Evolutionary conservation across 805 yeast species (phyloP), one percentile per base, ranked within the genome.

Genomic region (Sungouiella thailandica): DNA sequence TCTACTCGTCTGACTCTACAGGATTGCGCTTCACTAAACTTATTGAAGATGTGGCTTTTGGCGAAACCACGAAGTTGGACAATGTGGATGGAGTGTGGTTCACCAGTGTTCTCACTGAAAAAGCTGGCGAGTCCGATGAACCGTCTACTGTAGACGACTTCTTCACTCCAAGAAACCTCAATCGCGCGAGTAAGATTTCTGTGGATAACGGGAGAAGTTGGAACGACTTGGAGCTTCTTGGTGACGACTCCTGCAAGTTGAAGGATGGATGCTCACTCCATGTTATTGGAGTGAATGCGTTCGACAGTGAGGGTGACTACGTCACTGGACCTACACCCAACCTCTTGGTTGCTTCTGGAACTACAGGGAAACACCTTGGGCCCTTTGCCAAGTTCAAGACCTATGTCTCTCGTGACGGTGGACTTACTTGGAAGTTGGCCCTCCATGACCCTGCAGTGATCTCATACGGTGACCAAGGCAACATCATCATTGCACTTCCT

Each of bases 391-490:
- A 32, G n/a, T 30, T 55, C 42, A 47, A 46, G 23, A 76, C 93
- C 1, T 87, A 65, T 52, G 52, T 84, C 6, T 82, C 95, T 0
- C 62, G 81, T 36, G 87, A 86, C 60, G 88, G 85, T 17, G 95
- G 96, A 17, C 49, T 66, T n/a, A 62, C 81, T 0, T 86, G 95
- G 95, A 56, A 58, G 17, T 52, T 62, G 35, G 72, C 78, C 1
- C 46, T 76, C 10, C 74, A 75, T 17, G 70, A 66, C 27, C 74
- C 84, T 2, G 65, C 74, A 24, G 40, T 66, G 3, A 76, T 73
- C 41, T 68, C 78, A 1, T 18, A 16, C 11, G 95, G 90, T 29
- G 94, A 86, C 55, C 75, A 73, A 38, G 96, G 95, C 22, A 83
- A 85, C 48, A 55, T 86, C 8, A 70, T 84, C 12, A 55, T 82